Evolutionary conservation across 441 rosid genomes (phyloP).

Genomic region (Omphalea diandra): DNA sequence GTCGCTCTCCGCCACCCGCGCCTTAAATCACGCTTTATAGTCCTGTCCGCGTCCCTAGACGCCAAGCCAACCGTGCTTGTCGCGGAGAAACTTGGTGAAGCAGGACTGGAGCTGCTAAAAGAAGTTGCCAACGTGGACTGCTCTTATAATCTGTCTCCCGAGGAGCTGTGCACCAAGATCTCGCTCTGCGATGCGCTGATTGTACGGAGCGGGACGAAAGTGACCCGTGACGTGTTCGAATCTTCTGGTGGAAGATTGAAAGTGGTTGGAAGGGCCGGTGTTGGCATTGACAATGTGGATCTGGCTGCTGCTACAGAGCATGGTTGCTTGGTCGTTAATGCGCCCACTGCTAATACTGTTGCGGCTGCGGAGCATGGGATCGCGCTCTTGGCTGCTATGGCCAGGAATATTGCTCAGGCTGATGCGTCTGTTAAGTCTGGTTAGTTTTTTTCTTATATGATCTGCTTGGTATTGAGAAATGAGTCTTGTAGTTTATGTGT

Average conservation of each 20-base stretch:
- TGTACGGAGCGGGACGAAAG: conserved; percentile 93
- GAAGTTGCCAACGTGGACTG: conserved; percentile 76
- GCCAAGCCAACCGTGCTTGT: conserved; percentile 74
- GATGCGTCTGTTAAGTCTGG: conserved; percentile 94
- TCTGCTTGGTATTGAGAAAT: background rate
- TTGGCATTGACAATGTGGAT: conserved; percentile 98
- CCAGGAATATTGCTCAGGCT: conserved; percentile 90
- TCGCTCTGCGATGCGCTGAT: conserved; percentile 82
- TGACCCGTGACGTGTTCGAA: conserved; percentile 81
- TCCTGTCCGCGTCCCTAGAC: conserved; percentile 34
- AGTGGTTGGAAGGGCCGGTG: conserved; percentile 99
- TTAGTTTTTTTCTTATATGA: conserved; percentile 21
- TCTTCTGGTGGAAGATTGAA: conserved; percentile 74
- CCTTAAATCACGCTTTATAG: conserved; percentile 34
- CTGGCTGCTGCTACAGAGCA: conserved; percentile 93
- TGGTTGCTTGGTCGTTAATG: conserved; percentile 96
- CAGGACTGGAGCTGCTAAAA: conserved; percentile 63
- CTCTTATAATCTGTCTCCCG: conserved; percentile 68
- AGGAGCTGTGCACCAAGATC: conserved; percentile 87
- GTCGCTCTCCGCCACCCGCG: conserved; percentile 23
- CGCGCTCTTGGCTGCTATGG: conserved; percentile 91
- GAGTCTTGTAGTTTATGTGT: background rate
- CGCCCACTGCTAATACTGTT: conserved; percentile 94
- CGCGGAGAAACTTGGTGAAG: conserved; percentile 93
- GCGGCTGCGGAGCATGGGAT: conserved; percentile 99